Evolutionary conservation across 768 basidiomycete species (phyloP).

Genomic region (Rhizopogon roseolus): DNA sequence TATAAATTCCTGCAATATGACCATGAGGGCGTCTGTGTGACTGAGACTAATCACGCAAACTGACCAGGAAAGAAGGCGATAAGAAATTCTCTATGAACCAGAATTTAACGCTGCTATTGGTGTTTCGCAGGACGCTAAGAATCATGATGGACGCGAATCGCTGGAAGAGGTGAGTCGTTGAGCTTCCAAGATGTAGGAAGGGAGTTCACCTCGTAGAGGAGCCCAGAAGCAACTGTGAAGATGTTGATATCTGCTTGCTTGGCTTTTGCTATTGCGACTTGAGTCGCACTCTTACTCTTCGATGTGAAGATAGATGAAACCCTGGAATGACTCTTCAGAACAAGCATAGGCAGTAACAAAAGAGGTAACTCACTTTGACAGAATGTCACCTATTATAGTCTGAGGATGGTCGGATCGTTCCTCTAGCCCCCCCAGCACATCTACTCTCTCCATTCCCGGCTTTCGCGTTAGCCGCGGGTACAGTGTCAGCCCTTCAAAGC

Average conservation of each 20-base stretch:
- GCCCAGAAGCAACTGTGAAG: slow-evolving; percentile 96
- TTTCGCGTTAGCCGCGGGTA: slow-evolving; percentile 72
- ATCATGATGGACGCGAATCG: slow-evolving; percentile 99
- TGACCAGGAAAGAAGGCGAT: slow-evolving; percentile 90
- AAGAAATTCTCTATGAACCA: slow-evolving; percentile 99
- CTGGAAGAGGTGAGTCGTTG: slow-evolving; percentile 33
- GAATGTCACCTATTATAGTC: slow-evolving; percentile 43
- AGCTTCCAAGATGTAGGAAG: neutral
- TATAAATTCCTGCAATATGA: slow-evolving; percentile 72
- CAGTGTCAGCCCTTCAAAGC: slow-evolving; percentile 86
- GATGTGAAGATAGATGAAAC: slow-evolving; percentile 40
- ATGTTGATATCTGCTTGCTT: slow-evolving; percentile 93
- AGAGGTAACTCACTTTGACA: slow-evolving; percentile 42
- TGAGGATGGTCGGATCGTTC: slow-evolving; percentile 24
- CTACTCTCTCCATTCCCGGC: slow-evolving; percentile 74
- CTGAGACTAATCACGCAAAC: slow-evolving; percentile 15
- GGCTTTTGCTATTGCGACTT: slow-evolving; percentile 19
- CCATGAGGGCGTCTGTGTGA: neutral
- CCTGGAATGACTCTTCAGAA: slow-evolving; percentile 26
- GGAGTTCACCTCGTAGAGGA: slow-evolving; percentile 82
- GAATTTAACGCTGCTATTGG: slow-evolving; percentile 93
- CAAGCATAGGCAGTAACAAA: slow-evolving; percentile 2
- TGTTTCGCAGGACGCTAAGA: slow-evolving; percentile 90
- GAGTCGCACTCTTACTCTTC: slow-evolving; percentile 20
- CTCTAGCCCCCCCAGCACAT: slow-evolving; percentile 61